Conservation (phyloP, 73 alveolate genomes). For the Stentor roeselii region DNA sequence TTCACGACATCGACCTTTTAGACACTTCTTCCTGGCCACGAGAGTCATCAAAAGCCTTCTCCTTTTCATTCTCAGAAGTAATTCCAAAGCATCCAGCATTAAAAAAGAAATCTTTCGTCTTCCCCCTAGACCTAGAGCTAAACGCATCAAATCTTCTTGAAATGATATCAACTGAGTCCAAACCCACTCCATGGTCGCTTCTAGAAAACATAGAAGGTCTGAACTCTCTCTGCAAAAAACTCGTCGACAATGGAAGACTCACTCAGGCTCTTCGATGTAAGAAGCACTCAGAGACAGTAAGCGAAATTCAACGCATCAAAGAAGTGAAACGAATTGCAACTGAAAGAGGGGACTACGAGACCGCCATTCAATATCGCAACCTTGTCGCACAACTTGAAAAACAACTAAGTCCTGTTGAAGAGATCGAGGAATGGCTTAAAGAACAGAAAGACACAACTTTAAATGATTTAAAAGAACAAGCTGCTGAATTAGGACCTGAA, state of each 20-base stretch:
- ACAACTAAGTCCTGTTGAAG: neutral
- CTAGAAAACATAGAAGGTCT: constrained; percentile 9
- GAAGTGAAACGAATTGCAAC: constrained; percentile 1
- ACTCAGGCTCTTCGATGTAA: neutral
- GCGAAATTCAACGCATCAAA: constrained; percentile 14
- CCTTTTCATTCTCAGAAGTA: neutral
- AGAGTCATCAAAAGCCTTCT: neutral
- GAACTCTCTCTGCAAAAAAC: neutral
- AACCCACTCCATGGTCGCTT: constrained; percentile 5
- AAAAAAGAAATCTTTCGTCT: neutral
- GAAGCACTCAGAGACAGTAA: constrained; percentile 17
- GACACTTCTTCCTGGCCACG: neutral
- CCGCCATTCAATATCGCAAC: constrained; percentile 22
- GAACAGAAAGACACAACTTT: constrained; percentile 10
- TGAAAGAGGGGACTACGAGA: constrained; percentile 20
- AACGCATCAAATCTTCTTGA: neutral
- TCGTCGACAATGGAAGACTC: neutral
- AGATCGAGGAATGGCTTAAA: constrained; percentile 14
- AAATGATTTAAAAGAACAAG: neutral
- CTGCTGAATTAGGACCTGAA: neutral
- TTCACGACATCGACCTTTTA: neutral
- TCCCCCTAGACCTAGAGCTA: neutral
- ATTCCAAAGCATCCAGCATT: neutral
- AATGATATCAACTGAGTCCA: neutral
- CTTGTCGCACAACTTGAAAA: neutral